phyloP scores from a whole-genome alignment of 176 grass and related monocot genomes.

The Ananas comosus region DNA sequence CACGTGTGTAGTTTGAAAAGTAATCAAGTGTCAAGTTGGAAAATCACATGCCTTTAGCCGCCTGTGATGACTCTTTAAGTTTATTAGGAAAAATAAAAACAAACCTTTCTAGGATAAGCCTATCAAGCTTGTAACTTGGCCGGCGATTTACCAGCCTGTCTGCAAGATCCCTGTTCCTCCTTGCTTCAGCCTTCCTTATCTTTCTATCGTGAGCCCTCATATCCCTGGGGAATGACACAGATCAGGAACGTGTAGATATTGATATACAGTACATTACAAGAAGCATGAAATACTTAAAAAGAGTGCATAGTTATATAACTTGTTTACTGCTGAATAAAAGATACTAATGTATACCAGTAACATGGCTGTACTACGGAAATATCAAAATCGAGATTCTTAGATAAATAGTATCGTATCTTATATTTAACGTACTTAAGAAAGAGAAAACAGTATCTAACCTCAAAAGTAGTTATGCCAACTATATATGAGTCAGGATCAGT shows the following conservation, averaged over 20 bases:
- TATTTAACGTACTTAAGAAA: neutral
- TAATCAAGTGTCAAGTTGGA: neutral
- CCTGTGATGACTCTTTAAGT: too few species aligned
- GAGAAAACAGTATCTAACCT: too few species aligned
- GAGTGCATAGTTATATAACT: neutral
- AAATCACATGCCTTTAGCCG: too few species aligned
- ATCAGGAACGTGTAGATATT: neutral
- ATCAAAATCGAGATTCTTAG: neutral
- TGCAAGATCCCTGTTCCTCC: conserved; percentile 86
- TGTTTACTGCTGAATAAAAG: neutral
- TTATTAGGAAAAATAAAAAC: neutral
- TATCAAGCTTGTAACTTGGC: conserved; percentile 85
- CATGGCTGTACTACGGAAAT: neutral
- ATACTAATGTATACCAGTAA: neutral
- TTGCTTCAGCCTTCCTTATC: conserved; percentile 77
- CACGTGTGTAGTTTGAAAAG: neutral
- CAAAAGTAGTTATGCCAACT: too few species aligned
- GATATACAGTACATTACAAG: neutral
- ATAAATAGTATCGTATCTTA: neutral
- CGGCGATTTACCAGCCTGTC: conserved; percentile 60
- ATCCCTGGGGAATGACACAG: conserved; percentile 38
- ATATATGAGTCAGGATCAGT: too few species aligned
- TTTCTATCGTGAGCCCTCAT: conserved; percentile 59
- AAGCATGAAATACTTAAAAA: neutral
- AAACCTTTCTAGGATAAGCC: conserved; percentile 83